phyloP scores from a whole-genome alignment of 768 basidiomycete genomes.

The Naematelia aurantialba region DNA sequence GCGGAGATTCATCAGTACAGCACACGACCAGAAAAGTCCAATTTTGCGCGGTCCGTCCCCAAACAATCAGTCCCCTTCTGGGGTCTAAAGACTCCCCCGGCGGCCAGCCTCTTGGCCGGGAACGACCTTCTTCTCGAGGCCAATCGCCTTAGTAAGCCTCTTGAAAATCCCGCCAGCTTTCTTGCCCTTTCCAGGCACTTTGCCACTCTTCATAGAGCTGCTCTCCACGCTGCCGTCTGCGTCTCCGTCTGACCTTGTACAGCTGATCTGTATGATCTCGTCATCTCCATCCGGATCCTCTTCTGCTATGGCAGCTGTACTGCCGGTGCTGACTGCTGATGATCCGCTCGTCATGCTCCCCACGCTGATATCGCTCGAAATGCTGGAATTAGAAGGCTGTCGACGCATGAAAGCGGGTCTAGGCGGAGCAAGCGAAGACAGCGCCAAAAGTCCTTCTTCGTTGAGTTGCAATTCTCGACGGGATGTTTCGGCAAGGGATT shows the following conservation, averaged over 20 bases:
- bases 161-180: constrained; percentile 32
- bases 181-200: constrained; percentile 1
- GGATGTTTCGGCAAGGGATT: constrained; percentile 26
- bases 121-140: constrained; percentile 31
- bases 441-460: constrained; percentile 30
- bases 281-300: constrained; percentile 6
- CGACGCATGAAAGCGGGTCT: constrained; percentile 33
- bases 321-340: constrained; percentile 16
- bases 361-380: constrained; percentile 16
- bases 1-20: too few relatives aligned
- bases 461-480: constrained; percentile 29
- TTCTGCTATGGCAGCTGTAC: constrained; percentile 19
- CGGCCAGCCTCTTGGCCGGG: constrained; percentile 11
- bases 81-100: constrained; percentile 23
- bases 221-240: constrained; percentile 28
- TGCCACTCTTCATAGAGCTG: constrained; percentile 15
- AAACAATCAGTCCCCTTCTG: too few relatives aligned
- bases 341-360: constrained; percentile 17
- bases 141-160: constrained; percentile 27
- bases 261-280: constrained; percentile 14
- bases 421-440: constrained; percentile 26
- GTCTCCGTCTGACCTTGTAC: constrained; percentile 37
- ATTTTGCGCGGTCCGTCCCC: too few relatives aligned
- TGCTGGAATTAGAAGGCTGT: constrained; percentile 16
- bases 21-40: too few relatives aligned